phyloP scores from a whole-genome alignment of 2,329 filamentous ascomycete genomes.

The Chaetomium sp. region DNA sequence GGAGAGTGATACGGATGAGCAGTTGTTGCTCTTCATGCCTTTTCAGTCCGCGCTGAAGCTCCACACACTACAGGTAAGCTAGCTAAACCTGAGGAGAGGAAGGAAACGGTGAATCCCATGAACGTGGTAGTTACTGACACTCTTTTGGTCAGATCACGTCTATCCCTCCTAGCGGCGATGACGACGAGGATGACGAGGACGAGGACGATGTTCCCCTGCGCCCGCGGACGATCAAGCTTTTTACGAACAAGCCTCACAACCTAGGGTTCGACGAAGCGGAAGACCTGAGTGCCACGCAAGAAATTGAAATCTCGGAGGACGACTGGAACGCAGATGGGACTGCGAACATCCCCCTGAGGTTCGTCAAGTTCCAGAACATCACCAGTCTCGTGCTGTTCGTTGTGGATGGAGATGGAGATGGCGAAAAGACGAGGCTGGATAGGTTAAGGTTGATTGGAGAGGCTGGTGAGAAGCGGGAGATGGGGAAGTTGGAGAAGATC shows the following conservation, averaged over 20 bases:
- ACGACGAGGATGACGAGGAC: conserved; percentile 38
- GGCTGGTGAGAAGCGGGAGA: conserved; percentile 81
- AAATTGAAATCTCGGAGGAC: conserved; percentile 62
- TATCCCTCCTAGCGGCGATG: conserved; percentile 55
- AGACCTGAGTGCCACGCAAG: conserved; percentile 73
- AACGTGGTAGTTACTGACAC: conserved; percentile 23
- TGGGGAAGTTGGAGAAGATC: conserved; percentile 94
- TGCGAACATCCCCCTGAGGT: conserved; percentile 66
- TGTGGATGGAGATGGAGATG: conserved; percentile 73
- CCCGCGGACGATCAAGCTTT: conserved; percentile 77
- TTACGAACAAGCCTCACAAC: conserved; percentile 81
- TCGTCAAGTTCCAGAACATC: conserved; percentile 97
- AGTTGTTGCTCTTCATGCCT: conserved; percentile 86
- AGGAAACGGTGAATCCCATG: background rate
- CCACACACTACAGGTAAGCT: conserved; percentile 64
- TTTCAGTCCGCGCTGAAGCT: conserved; percentile 86
- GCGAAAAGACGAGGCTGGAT: conserved; percentile 80
- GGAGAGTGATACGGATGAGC: conserved; percentile 94
- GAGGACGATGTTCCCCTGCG: conserved; percentile 67
- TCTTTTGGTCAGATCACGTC: conserved; percentile 65
- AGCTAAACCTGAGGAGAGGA: conserved; percentile 2
- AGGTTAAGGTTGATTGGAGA: conserved; percentile 78
- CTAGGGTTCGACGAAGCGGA: conserved; percentile 95
- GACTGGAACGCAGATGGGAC: conserved; percentile 82
- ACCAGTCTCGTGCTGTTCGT: conserved; percentile 83